Evolutionary conservation across 345 rosid species (phyloP).

Genomic region (Capsella bursapastoris): DNA sequence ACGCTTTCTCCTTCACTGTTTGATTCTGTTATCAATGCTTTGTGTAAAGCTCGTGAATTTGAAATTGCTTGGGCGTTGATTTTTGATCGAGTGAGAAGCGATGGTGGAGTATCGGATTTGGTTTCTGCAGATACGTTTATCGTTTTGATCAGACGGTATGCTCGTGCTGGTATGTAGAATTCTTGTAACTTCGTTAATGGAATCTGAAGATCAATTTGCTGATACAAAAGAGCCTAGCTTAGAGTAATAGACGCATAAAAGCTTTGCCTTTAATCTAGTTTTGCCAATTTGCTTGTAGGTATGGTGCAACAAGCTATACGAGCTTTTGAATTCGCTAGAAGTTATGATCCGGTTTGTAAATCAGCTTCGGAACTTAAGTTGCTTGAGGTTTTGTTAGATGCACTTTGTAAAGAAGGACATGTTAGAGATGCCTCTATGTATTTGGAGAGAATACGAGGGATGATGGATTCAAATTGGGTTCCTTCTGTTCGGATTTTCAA

Average conservation of each 20-base stretch:
- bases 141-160: slow-evolving; percentile 75
- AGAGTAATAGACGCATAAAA: background rate
- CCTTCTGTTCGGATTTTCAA: slow-evolving; percentile 68
- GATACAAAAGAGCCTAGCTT: background rate
- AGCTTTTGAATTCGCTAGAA: slow-evolving; percentile 66
- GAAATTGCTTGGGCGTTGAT: slow-evolving; percentile 75
- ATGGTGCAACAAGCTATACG: slow-evolving; percentile 66
- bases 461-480: slow-evolving; percentile 51
- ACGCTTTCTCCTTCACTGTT: slow-evolving; percentile 52
- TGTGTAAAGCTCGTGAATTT: slow-evolving; percentile 72
- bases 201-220: background rate
- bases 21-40: slow-evolving; percentile 54
- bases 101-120: slow-evolving; percentile 44
- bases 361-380: slow-evolving; percentile 48
- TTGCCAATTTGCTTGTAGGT: slow-evolving; percentile 50
- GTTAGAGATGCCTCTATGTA: slow-evolving; percentile 63
- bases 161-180: slow-evolving; percentile 69
- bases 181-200: slow-evolving; percentile 23
- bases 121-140: slow-evolving; percentile 71
- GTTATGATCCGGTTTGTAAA: slow-evolving; percentile 44
- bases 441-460: slow-evolving; percentile 46
- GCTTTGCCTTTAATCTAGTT: slow-evolving; percentile 9
- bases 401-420: slow-evolving; percentile 80
- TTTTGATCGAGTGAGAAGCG: slow-evolving; percentile 53
- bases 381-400: slow-evolving; percentile 78